Evolutionary conservation across 352 stramenopile species (phyloP).

Genomic region (Paralagenidium karlingii): DNA sequence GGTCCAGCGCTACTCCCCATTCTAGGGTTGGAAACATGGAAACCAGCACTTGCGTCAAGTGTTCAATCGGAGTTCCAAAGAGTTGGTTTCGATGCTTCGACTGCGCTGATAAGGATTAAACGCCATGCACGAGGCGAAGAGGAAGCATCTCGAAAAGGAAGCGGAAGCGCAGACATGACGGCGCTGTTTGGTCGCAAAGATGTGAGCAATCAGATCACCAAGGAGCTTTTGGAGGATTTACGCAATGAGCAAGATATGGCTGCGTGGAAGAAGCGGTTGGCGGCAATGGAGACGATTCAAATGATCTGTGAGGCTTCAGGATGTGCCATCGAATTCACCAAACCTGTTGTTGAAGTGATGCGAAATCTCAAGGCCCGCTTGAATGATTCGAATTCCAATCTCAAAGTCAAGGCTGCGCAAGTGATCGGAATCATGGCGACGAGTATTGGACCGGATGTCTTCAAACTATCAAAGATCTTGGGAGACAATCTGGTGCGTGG

Average conservation of each 20-base stretch:
- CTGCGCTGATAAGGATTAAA: slow-evolving; percentile 34
- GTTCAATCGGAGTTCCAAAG: slow-evolving; percentile 78
- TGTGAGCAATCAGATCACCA: slow-evolving; percentile 70
- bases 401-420: slow-evolving; percentile 78
- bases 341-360: slow-evolving; percentile 64
- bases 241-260: slow-evolving; percentile 77
- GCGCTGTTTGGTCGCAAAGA: slow-evolving; percentile 65
- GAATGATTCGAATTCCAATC: slow-evolving; percentile 75
- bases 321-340: slow-evolving; percentile 75
- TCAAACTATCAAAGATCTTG: slow-evolving; percentile 73
- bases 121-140: slow-evolving; percentile 61
- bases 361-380: slow-evolving; percentile 62
- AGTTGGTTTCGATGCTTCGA: slow-evolving; percentile 55
- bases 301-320: slow-evolving; percentile 63
- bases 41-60: slow-evolving; percentile 58
- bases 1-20: slow-evolving; percentile 68
- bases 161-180: slow-evolving; percentile 20
- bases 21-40: slow-evolving; percentile 73
- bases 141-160: slow-evolving; percentile 8
- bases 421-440: slow-evolving; percentile 67
- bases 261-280: slow-evolving; percentile 74
- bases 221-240: slow-evolving; percentile 77
- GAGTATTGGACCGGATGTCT: slow-evolving; percentile 62
- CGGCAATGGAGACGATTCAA: slow-evolving; percentile 70
- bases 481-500: slow-evolving; percentile 50